Evolutionary conservation across 352 stramenopile genomes (phyloP).

Genomic region (Phytopythium aichiense): DNA sequence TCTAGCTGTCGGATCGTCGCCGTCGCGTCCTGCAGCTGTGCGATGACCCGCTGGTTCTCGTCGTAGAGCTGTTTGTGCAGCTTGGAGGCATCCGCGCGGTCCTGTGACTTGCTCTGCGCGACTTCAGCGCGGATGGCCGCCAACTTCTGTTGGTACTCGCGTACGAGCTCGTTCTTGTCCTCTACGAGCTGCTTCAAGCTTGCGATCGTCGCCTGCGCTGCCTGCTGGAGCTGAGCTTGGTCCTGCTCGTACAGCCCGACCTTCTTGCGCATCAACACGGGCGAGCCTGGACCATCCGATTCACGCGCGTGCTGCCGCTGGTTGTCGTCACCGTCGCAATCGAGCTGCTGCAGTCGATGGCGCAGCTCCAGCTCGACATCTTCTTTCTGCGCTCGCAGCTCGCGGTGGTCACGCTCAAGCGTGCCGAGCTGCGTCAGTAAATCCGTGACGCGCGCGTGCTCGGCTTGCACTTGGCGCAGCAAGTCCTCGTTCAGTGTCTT

Average conservation of each 20-base stretch:
- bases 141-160: constrained; percentile 60
- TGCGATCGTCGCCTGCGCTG: constrained; percentile 71
- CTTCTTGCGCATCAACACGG: constrained; percentile 52
- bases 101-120: constrained; percentile 42
- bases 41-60: constrained; percentile 76
- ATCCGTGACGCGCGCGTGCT: constrained; percentile 39
- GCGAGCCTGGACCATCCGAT: constrained; percentile 10
- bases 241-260: constrained; percentile 77
- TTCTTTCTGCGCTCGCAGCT: constrained; percentile 40
- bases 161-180: constrained; percentile 70
- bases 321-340: constrained; percentile 14
- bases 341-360: constrained; percentile 33
- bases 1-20: constrained; percentile 65
- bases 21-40: constrained; percentile 62
- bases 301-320: constrained; percentile 14
- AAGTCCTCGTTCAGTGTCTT: constrained; percentile 45
- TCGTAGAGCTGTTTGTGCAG: constrained; percentile 71
- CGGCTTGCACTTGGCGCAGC: constrained; percentile 37
- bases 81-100: constrained; percentile 46
- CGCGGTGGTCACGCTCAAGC: constrained; percentile 41
- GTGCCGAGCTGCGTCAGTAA: constrained; percentile 37
- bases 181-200: constrained; percentile 76
- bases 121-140: constrained; percentile 38
- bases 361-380: constrained; percentile 62
- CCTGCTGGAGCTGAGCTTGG: constrained; percentile 65